Conservation (phyloP, 176 grass and related monocot genomes). For the Avena atlantica region DNA sequence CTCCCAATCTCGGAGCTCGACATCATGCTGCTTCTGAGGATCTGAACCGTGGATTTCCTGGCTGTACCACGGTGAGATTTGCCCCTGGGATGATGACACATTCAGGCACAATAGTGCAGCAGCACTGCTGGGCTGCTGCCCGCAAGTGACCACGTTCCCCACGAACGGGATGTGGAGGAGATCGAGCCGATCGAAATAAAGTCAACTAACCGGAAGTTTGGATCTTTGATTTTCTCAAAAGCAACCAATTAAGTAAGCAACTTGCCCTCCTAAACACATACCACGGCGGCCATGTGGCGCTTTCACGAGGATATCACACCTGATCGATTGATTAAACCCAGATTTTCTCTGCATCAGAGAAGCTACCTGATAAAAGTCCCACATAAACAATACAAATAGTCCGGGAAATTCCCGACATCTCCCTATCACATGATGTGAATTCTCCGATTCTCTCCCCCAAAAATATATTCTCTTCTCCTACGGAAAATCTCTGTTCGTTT, state of each 20-base stretch:
- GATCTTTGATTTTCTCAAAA: not conserved
- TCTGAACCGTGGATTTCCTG: not conserved
- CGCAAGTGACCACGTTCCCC: not conserved
- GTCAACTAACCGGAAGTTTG: not conserved
- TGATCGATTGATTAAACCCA: not conserved
- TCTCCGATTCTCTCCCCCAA: not conserved
- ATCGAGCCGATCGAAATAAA: too few species aligned
- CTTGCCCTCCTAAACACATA: not conserved
- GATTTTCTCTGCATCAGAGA: constrained; percentile 6
- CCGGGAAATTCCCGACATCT: not conserved
- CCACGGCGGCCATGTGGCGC: not conserved
- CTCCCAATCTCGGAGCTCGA: not conserved
- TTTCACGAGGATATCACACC: not conserved
- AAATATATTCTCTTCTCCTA: not conserved
- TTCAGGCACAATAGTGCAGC: not conserved
- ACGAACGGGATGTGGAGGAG: not conserved
- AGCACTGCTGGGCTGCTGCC: not conserved
- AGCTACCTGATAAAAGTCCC: constrained; percentile 15
- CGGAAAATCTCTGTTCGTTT: not conserved
- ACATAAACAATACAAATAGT: not conserved
- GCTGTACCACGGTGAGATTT: not conserved
- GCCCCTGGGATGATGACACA: not conserved
- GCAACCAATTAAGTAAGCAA: not conserved
- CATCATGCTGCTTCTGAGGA: not conserved
- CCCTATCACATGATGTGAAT: not conserved